phyloP scores from a whole-genome alignment of 2,329 filamentous ascomycete genomes.

The Fusarium mangiferae region DNA sequence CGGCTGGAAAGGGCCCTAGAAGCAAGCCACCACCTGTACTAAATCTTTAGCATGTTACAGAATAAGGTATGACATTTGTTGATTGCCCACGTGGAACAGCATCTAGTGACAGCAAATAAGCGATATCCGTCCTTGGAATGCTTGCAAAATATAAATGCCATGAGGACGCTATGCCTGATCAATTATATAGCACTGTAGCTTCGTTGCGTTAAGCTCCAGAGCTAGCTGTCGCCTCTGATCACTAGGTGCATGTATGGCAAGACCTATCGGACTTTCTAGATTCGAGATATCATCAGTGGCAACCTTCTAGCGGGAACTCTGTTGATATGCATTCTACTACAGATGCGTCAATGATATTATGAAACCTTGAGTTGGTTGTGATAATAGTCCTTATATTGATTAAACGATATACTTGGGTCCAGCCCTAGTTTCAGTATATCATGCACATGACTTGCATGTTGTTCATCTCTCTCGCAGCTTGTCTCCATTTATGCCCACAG shows the following conservation, averaged over 20 bases:
- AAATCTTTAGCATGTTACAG: background rate
- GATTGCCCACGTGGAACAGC: background rate
- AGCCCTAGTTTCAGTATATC: too few relatives aligned
- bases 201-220: background rate
- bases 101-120: background rate
- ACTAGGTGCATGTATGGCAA: background rate
- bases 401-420: too few relatives aligned
- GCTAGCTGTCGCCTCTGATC: background rate
- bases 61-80: background rate
- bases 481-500: background rate
- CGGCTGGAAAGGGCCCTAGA: background rate
- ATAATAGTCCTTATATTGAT: too few relatives aligned
- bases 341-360: too few relatives aligned
- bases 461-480: too few relatives aligned
- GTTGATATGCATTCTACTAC: too few relatives aligned
- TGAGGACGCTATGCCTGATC: background rate
- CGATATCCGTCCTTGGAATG: background rate
- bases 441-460: too few relatives aligned
- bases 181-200: background rate
- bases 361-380: too few relatives aligned
- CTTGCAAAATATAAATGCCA: background rate
- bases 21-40: background rate
- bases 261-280: background rate
- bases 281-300: background rate
- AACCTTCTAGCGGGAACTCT: too few relatives aligned